Conservation (phyloP, 1,284 basidiomycete genomes). For the Abortiporus biennis region DNA sequence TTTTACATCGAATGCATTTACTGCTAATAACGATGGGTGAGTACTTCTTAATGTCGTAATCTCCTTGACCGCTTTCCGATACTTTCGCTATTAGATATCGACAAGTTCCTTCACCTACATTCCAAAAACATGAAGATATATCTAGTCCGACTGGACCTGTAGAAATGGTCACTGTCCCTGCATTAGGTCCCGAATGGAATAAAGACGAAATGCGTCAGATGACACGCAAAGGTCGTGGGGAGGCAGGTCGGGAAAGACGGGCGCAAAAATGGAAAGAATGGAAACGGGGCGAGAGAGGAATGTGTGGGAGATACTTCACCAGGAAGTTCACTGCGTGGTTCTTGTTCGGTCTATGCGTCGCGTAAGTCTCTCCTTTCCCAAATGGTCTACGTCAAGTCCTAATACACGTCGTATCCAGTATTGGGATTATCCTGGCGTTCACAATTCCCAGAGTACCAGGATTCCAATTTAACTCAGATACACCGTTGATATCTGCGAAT, state of each 20-base stretch:
- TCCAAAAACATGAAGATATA: conserved; percentile 31
- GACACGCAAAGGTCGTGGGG: conserved; percentile 55
- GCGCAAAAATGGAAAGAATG: conserved; percentile 29
- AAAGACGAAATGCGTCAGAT: conserved; percentile 69
- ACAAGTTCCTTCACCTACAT: conserved; percentile 36
- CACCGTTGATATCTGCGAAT: conserved; percentile 56
- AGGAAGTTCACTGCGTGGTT: conserved; percentile 61
- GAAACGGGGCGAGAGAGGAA: conserved; percentile 22
- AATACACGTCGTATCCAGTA: conserved; percentile 32
- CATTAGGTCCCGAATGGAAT: conserved; percentile 82
- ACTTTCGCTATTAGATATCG: conserved; percentile 37
- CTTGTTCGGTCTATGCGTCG: conserved; percentile 53
- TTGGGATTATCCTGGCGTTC: conserved; percentile 67
- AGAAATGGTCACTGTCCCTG: conserved; percentile 84
- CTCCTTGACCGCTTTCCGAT: conserved; percentile 6
- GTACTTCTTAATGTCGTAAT: conserved; percentile 14
- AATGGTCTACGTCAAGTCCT: conserved; percentile 3
- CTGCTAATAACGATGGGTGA: conserved; percentile 28
- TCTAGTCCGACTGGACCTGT: conserved; percentile 38
- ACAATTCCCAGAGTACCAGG: conserved; percentile 74
- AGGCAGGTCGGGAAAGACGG: conserved; percentile 57
- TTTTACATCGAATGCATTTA: conserved; percentile 41
- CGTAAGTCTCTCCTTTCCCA: conserved; percentile 43
- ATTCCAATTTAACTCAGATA: conserved; percentile 52
- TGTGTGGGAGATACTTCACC: conserved; percentile 77